Base-by-base conservation (phyloP, 2,329 filamentous ascomycete genomes). In the Penicillium sclerotigenum region DNA sequence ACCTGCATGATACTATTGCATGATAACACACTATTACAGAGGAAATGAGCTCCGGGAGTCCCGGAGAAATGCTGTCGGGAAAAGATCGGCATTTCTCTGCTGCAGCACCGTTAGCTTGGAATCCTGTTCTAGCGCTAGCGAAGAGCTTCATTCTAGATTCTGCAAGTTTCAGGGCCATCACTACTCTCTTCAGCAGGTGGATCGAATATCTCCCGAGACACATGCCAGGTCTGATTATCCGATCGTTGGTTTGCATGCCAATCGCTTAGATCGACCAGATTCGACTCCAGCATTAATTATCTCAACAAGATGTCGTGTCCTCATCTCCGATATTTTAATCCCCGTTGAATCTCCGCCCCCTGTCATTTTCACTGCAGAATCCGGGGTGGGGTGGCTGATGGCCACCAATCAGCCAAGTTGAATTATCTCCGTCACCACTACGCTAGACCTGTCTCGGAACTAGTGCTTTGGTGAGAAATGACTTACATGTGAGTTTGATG, bases 321-420 rank as follows among this genome's bases (percentile, higher is more conserved):
- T 46, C n/a, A 36, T 33, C 33, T 36, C 18, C 20, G 26, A 9
- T 26, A 45, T 41, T 43, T 29, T 9, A 47, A n/a, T n/a, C 47
- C 55, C 60, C 60, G 59, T 47, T 54, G 45, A 61, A 55, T 64
- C 40, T 49, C 62, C 60, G 60, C 56, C 59, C 62, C 62, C 57
- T 63, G 62, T 63, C 57, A 38, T 34, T 14, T 34, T 34, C 36
- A 56, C 24, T 20, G 47, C 31, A 28, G 28, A 24, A 40, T 36
- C 46, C 28, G 33, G 20, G 36, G 31, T n/a, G n/a, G 29, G 13
- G 34, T 14, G 13, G 31, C 47, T 26, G 16, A 31, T 14, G 8
- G 24, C 47, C 47, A 54, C 61, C 58, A 63, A 63, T 62, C 49
- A 59, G 4, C 29, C 14, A 5, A 5, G 9, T 11, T 46, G 14